These are phyloP conservation scores for Extremus antarcticus DNA, from an alignment of 495 filamentous ascomycete species.

Conservation along the genomic window DNA sequence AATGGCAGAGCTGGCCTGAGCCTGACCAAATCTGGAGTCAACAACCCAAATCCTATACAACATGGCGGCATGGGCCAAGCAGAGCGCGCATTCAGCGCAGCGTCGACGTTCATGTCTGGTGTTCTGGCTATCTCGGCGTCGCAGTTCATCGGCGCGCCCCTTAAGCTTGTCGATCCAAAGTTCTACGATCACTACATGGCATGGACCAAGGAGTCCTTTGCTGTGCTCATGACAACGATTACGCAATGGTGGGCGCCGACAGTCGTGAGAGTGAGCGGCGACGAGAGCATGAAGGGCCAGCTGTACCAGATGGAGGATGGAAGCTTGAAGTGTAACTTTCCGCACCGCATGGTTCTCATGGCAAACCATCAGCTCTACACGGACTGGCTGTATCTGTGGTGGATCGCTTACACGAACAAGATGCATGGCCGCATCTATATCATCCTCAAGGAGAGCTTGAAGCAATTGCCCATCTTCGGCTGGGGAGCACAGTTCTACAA, in stretches of 20 bases:
- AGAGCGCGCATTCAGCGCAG: slow-evolving; percentile 31
- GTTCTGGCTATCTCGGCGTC: slow-evolving; percentile 32
- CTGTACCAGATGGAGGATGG: slow-evolving; percentile 30
- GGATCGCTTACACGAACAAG: slow-evolving; percentile 34
- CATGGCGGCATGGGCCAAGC: slow-evolving; percentile 30
- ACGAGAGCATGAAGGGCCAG: slow-evolving; percentile 32
- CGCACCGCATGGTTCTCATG: slow-evolving; percentile 32
- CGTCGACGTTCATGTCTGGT: slow-evolving; percentile 32
- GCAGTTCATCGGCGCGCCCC: slow-evolving; percentile 32
- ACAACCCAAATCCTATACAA: slow-evolving; percentile 30
- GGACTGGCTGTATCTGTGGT: slow-evolving; percentile 37
- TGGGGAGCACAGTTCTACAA: slow-evolving; percentile 34
- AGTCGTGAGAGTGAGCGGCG: slow-evolving; percentile 31
- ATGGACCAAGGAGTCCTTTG: slow-evolving; percentile 35
- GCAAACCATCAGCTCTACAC: slow-evolving; percentile 36
- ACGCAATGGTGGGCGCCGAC: slow-evolving; percentile 35
- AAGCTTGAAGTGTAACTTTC: slow-evolving; percentile 31
- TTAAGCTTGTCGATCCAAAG: slow-evolving; percentile 31
- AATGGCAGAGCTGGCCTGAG: slow-evolving; percentile 19
- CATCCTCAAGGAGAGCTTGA: slow-evolving; percentile 34
- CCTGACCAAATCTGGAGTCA: slow-evolving; percentile 26
- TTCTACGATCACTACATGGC: slow-evolving; percentile 36
- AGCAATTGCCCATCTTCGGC: slow-evolving; percentile 31
- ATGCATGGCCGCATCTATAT: slow-evolving; percentile 37
- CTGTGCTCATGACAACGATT: slow-evolving; percentile 33